Conservation (phyloP, 164 flowering plant species). For the Vitis labrusca region DNA sequence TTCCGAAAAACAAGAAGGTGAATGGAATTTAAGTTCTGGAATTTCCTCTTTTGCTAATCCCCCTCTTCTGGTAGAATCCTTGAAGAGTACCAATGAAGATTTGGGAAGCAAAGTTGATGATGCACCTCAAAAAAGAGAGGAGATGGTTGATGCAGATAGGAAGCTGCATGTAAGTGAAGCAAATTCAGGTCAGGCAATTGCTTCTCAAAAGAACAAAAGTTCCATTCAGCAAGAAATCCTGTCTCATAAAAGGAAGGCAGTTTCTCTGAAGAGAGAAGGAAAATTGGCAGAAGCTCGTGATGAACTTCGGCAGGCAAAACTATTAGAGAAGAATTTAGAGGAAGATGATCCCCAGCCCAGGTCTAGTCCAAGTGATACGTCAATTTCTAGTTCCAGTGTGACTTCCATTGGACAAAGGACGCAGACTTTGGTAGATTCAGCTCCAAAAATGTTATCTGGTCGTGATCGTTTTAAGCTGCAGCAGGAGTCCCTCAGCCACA, state of each 20-base stretch:
- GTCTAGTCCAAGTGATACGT: constrained; percentile 11
- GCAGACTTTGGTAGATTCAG: constrained; percentile 22
- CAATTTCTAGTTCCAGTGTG: constrained; percentile 24
- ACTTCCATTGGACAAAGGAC: constrained; percentile 29
- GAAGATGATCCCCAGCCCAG: constrained; percentile 24
- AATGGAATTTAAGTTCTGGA: constrained; percentile 4
- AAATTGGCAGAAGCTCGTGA: constrained; percentile 77
- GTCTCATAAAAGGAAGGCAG: constrained; percentile 62
- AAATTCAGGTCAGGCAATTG: constrained; percentile 9
- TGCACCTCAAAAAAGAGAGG: constrained; percentile 11
- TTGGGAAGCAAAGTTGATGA: constrained; percentile 3
- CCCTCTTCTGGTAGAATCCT: neutral
- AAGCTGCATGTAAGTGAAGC: constrained; percentile 10
- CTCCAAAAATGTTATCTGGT: constrained; percentile 53
- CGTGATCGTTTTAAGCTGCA: constrained; percentile 92
- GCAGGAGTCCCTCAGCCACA: constrained; percentile 83
- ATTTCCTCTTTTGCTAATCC: constrained; percentile 5
- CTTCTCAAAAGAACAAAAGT: constrained; percentile 21
- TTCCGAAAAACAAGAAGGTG: constrained; percentile 5
- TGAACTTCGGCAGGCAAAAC: constrained; percentile 65
- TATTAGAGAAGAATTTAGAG: constrained; percentile 57
- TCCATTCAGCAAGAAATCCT: constrained; percentile 49
- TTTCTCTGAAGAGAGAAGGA: constrained; percentile 79
- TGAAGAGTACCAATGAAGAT: constrained; percentile 8
- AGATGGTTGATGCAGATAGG: constrained; percentile 6